Evolutionary conservation across 352 stramenopile species (phyloP).

Genomic region (Globisporangium paroecandrum): DNA sequence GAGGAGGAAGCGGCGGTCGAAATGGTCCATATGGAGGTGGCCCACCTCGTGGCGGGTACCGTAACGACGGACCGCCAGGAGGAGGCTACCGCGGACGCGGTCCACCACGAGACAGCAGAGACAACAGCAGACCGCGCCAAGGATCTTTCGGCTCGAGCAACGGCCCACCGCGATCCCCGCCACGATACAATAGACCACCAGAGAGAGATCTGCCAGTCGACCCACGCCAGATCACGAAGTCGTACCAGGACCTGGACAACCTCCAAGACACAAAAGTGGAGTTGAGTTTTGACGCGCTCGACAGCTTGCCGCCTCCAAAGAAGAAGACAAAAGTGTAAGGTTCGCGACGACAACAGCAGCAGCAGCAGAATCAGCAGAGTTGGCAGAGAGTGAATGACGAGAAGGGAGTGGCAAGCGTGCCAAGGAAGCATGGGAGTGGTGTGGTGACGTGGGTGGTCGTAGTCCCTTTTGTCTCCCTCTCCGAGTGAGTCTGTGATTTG

Average conservation of each 20-base stretch:
- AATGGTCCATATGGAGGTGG: slow-evolving; percentile 25
- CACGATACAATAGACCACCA: slow-evolving; percentile 33
- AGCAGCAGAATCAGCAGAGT: not conserved
- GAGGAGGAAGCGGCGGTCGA: slow-evolving; percentile 26
- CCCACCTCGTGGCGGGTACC: slow-evolving; percentile 37
- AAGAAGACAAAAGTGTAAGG: slow-evolving; percentile 80
- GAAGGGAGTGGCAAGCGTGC: not conserved
- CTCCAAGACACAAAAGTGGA: slow-evolving; percentile 82
- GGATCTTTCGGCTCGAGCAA: slow-evolving; percentile 39
- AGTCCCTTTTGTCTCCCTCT: too few species aligned
- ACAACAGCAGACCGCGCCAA: slow-evolving; percentile 39
- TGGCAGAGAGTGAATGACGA: not conserved
- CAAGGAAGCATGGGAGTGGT: not conserved
- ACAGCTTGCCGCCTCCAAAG: slow-evolving; percentile 77
- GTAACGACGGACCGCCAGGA: slow-evolving; percentile 40
- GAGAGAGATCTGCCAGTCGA: slow-evolving; percentile 74
- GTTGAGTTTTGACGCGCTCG: slow-evolving; percentile 77
- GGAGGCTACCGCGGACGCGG: slow-evolving; percentile 47
- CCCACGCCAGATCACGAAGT: slow-evolving; percentile 76
- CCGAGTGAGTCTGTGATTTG: not conserved
- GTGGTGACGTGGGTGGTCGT: not conserved
- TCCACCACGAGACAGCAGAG: slow-evolving; percentile 46
- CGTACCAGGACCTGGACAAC: slow-evolving; percentile 83
- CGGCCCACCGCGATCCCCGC: slow-evolving; percentile 30
- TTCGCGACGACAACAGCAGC: not conserved